Conservation (phyloP, 1,284 basidiomycete species). For the Irpex rosettiformis region DNA sequence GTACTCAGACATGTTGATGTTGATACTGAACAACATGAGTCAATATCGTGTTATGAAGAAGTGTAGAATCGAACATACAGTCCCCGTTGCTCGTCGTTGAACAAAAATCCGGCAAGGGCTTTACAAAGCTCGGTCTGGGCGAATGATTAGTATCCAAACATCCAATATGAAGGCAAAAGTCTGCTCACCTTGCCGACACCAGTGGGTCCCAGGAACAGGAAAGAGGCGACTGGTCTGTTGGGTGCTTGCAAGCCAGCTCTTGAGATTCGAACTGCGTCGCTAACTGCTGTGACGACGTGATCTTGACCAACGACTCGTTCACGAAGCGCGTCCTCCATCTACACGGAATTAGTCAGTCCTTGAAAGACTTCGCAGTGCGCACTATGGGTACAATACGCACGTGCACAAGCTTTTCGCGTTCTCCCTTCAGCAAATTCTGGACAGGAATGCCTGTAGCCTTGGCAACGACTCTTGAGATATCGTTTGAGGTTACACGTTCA, state of each 20-base stretch:
- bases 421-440: conserved; percentile 84
- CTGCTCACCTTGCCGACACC: conserved; percentile 71
- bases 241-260: conserved; percentile 87
- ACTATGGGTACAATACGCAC: conserved; percentile 40
- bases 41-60: background rate
- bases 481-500: conserved; percentile 84
- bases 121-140: conserved; percentile 84
- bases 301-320: conserved; percentile 87
- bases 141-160: background rate
- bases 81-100: conserved; percentile 83
- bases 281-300: conserved; percentile 75
- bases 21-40: conserved; percentile 49
- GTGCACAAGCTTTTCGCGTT: conserved; percentile 87
- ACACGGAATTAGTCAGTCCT: conserved; percentile 7
- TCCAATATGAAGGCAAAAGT: conserved; percentile 7
- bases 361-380: background rate
- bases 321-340: conserved; percentile 85
- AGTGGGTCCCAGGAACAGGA: conserved; percentile 88
- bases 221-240: conserved; percentile 85
- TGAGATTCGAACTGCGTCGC: conserved; percentile 87
- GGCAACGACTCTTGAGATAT: conserved; percentile 88
- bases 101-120: conserved; percentile 81
- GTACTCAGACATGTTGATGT: conserved; percentile 93
- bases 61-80: conserved; percentile 47
- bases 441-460: conserved; percentile 92